phyloP scores from a whole-genome alignment of 768 basidiomycete species.

The Naganishia kalamii region DNA sequence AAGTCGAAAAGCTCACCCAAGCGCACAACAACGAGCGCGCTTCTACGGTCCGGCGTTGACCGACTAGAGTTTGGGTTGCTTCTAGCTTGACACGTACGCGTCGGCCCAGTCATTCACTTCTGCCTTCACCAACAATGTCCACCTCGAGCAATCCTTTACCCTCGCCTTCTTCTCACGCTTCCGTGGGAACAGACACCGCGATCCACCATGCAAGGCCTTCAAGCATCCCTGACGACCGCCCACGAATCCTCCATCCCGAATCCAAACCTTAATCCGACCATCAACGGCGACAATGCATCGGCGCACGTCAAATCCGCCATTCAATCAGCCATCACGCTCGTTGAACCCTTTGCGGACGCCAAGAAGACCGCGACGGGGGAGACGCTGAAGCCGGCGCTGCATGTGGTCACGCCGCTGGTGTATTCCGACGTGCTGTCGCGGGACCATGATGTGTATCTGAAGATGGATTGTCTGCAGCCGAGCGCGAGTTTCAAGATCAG shows the following conservation, averaged over 20 bases:
- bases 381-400: not conserved
- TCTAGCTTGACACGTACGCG: no score
- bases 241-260: constrained; percentile 3
- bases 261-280: constrained; percentile 4
- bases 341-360: not conserved
- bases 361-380: not conserved
- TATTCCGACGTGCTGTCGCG: constrained; percentile 16
- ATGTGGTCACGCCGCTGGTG: constrained; percentile 8
- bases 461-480: constrained; percentile 39
- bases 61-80: no score
- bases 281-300: not conserved
- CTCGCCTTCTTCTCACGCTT: not conserved
- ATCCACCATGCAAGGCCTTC: not conserved
- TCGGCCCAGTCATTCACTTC: no score
- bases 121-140: no score
- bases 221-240: not conserved
- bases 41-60: no score
- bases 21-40: no score
- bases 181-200: not conserved
- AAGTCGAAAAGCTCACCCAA: no score
- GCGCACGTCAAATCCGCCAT: not conserved
- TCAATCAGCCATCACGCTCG: not conserved
- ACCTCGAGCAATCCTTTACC: not conserved
- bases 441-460: constrained; percentile 29
- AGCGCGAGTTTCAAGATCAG: constrained; percentile 40